Base-by-base conservation (phyloP, 2,329 filamentous ascomycete genomes). In the Metarhizium robertsii region DNA sequence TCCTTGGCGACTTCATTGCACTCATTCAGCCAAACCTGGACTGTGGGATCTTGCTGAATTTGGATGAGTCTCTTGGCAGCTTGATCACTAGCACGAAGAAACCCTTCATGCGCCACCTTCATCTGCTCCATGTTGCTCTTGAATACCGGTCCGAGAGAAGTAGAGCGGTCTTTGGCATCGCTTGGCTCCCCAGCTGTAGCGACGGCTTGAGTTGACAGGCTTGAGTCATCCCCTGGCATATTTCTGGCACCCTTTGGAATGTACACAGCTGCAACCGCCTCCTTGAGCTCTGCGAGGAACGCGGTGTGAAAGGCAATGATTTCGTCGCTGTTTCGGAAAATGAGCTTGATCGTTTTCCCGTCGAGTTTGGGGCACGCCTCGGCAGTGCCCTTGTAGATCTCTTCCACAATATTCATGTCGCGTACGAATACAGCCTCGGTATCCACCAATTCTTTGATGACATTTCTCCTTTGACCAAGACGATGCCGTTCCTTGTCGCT, bases 351-450 rank as follows among this genome's bases (percentile, higher is more conserved):
- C 59, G 95, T 95, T 60, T 92, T 88, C 46, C 82, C 75, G 47
- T 88, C 89, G 32, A 96, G 80, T 60, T 90, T 84, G 8, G 90
- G 84, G 55, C 88, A 91, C 11, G 88, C 87, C 61, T 88, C 85
- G 1, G 90, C 89, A 0, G 94, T 97, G 47, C 90, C 91, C 71
- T 95, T 95, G 77, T 97, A 99, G 54, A 99, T 97, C 66, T 97
- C 92, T 65, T 95, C 90, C 2, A 96, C 87, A 53, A 99, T 92
- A 68, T 92, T 96, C 90, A 99, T 92, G 68, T 99, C 94, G 60
- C 90, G 84, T 55, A 95, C 85, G 70, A 95, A 97, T 6, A 87
- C 85, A 50, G 90, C 85, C 68, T 99, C 94, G 0, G 94, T 99
- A 65, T 96, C 91, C 49, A 96, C 81, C 42, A 99, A 76, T 70